phyloP scores from a whole-genome alignment of 129 eudicot species.

The Flaveria brownii region DNA sequence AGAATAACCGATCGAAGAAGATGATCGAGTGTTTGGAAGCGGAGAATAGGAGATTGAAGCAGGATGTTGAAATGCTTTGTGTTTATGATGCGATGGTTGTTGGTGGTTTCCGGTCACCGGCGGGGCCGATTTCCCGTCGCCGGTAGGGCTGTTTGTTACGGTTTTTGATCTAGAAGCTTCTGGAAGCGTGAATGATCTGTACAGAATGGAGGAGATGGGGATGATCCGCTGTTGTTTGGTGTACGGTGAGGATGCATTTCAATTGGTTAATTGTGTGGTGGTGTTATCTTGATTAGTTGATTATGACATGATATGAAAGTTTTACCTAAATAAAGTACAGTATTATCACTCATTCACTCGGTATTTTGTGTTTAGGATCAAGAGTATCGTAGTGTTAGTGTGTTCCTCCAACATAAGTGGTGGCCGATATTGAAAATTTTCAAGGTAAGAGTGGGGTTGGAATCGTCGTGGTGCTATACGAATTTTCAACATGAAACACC shows the following conservation, averaged over 20 bases:
- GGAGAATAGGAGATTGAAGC: slow-evolving; percentile 59
- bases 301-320: neutral
- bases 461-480: no score
- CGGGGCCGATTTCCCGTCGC: slow-evolving; percentile 57
- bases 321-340: neutral
- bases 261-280: slow-evolving; percentile 19
- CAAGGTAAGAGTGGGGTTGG: no score
- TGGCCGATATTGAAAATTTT: no score
- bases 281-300: slow-evolving; percentile 13
- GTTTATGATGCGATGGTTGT: slow-evolving; percentile 45
- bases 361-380: no score
- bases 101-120: slow-evolving; percentile 38
- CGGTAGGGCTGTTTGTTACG: neutral
- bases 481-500: neutral
- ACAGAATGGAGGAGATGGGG: neutral
- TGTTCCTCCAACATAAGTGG: no score
- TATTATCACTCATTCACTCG: no score
- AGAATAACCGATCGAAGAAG: slow-evolving; percentile 28
- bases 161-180: no score
- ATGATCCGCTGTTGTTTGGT: slow-evolving; percentile 23
- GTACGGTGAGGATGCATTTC: slow-evolving; percentile 13
- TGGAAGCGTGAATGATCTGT: neutral
- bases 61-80: slow-evolving; percentile 66
- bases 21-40: slow-evolving; percentile 56
- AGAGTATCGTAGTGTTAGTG: no score